These are phyloP conservation scores for Ustilago nuda DNA, from an alignment of 1,284 basidiomycete genomes.

Conservation along the genomic window DNA sequence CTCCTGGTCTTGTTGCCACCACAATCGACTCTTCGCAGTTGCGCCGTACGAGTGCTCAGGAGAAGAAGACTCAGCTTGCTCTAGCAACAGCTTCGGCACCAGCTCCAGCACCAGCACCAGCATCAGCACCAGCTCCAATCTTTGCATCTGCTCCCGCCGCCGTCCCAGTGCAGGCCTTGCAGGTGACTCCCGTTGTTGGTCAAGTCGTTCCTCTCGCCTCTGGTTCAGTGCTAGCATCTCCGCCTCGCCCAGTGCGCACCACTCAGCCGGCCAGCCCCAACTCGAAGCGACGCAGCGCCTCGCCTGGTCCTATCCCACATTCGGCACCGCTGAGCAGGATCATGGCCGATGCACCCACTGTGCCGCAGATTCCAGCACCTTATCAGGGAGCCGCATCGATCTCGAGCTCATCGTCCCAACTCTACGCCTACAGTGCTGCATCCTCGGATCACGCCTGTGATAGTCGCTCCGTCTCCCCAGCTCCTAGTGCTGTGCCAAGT, in stretches of 20 bases:
- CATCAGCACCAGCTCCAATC: not conserved
- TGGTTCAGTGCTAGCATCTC: conserved; percentile 24
- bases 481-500: conserved; percentile 46
- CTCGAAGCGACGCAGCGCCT: conserved; percentile 26
- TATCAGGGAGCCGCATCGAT: conserved; percentile 31
- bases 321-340: conserved; percentile 39
- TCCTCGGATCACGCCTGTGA: conserved; percentile 39
- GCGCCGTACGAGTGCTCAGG: conserved; percentile 29
- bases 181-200: conserved; percentile 13
- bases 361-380: conserved; percentile 43
- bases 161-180: conserved; percentile 6
- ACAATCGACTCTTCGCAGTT: conserved; percentile 52
- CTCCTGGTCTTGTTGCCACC: conserved; percentile 56
- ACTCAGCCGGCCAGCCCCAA: conserved; percentile 20
- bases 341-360: conserved; percentile 54
- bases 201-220: conserved; percentile 21
- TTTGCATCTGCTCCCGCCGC: not conserved
- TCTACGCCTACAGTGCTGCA: conserved; percentile 32
- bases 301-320: conserved; percentile 18
- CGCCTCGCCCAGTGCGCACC: conserved; percentile 19
- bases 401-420: conserved; percentile 43
- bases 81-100: not conserved
- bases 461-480: conserved; percentile 44
- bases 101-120: not conserved
- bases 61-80: conserved; percentile 28